Conservation (phyloP, 2,329 filamentous ascomycete genomes). For the Thielaviopsis populi region DNA sequence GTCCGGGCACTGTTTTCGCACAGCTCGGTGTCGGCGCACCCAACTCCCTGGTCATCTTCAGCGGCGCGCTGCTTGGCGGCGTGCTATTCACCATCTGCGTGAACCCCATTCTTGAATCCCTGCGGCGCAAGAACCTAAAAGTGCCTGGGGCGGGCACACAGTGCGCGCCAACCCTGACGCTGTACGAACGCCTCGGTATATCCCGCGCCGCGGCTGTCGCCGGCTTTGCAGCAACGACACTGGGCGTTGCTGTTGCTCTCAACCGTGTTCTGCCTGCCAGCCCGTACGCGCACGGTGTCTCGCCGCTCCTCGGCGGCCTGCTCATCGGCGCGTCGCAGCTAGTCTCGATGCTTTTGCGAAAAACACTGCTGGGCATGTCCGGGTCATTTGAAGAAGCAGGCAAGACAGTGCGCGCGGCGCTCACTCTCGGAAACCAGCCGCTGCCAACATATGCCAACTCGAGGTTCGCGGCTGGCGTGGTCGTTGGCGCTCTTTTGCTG, state of each 20-base stretch:
- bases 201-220: slow-evolving; percentile 26
- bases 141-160: slow-evolving; percentile 16
- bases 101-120: slow-evolving; percentile 20
- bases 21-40: slow-evolving; percentile 41
- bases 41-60: slow-evolving; percentile 37
- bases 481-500: slow-evolving; percentile 31
- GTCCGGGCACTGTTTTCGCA: slow-evolving; percentile 48
- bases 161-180: slow-evolving; percentile 20
- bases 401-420: slow-evolving; percentile 34
- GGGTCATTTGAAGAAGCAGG: slow-evolving; percentile 46
- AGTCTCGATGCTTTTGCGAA: slow-evolving; percentile 37
- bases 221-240: slow-evolving; percentile 30
- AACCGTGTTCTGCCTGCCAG: slow-evolving; percentile 24
- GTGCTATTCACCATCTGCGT: slow-evolving; percentile 35
- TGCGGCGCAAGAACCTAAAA: background rate
- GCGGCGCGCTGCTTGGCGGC: slow-evolving; percentile 41
- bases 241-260: slow-evolving; percentile 26
- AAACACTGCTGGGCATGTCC: slow-evolving; percentile 44
- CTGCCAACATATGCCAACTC: slow-evolving; percentile 29
- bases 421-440: slow-evolving; percentile 21
- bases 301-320: slow-evolving; percentile 40
- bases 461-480: slow-evolving; percentile 38
- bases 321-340: slow-evolving; percentile 44
- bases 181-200: slow-evolving; percentile 30
- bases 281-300: slow-evolving; percentile 25